Evolutionary conservation across 805 yeast species (phyloP), one percentile per base, ranked within the genome.

Genomic region (Henningerozyma blattae): DNA sequence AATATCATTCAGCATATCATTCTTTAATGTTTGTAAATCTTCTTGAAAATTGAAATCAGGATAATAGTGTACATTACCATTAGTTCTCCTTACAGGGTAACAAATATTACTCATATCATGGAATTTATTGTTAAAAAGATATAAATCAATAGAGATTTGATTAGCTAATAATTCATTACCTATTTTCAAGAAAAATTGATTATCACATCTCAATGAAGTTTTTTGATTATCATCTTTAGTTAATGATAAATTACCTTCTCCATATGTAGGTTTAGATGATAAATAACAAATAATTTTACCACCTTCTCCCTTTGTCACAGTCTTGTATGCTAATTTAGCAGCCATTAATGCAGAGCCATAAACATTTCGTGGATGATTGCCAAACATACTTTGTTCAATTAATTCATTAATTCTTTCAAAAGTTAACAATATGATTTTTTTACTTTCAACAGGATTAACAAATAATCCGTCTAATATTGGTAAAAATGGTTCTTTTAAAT

Each of bases 381-480:
- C 33, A 18, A 33, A 46, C 27, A 45, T 46, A 14, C 40, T 45
- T 16, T 49, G 43, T 5, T 61, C 44, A 33, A 64, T 62, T 27
- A 59, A 61, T 14, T 56, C 59, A 6, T 54, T 53, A 19, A 52
- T 39, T 30, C 70, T 61, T 40, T 68, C 68, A 40, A 89, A 66
- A 4, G 87, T 70, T 32, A 70, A 72, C 27, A 78, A 79, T 36
- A 86, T 76, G n/a, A 69, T 70, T 32, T 57, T 52, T 32, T 73
- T 61, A 15, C 83, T 68, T 34, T 76, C 83, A 9, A 60, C 61
- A 1, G 94, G 85, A 44, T 81, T 84, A 4, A 75, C 93, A 55
- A 85, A 84, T 19, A 85, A 57, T 0, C 95, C 95, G 3, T 66
- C 66, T 36, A 60, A 61, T 42, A 85, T 65, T 3, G 96, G 96